Percentiles rank a stretch among this genome's conserved stretches.
Conservation (phyloP, 2,329 filamentous ascomycete genomes). For the Didymella keratinophila region DNA sequence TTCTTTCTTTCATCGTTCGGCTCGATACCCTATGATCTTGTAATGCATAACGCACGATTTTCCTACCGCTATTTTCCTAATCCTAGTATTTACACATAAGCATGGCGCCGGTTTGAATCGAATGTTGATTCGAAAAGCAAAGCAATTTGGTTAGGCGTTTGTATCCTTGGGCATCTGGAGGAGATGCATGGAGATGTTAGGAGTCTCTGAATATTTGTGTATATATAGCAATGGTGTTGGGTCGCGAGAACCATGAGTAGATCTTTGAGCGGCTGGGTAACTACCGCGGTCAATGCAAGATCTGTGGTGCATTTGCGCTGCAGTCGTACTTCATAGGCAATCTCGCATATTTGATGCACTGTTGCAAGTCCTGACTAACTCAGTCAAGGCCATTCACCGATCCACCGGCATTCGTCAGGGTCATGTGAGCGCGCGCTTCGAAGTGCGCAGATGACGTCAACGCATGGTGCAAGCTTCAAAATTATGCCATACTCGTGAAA, state of each 20-base stretch:
- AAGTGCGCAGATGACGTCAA: slow-evolving; percentile 12
- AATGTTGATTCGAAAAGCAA: slow-evolving; percentile 1
- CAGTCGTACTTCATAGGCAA: background rate
- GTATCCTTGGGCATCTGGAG: background rate
- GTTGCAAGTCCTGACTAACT: background rate
- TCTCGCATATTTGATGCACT: background rate
- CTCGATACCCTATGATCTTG: slow-evolving; percentile 22
- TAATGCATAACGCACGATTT: slow-evolving; percentile 18
- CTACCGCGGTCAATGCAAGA: background rate
- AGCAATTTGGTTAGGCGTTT: slow-evolving; percentile 5
- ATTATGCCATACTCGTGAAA: background rate
- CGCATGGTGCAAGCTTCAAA: background rate
- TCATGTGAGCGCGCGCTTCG: slow-evolving; percentile 7
- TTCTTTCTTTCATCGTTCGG: slow-evolving; percentile 8
- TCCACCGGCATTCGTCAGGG: no score
- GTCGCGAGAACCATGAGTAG: background rate
- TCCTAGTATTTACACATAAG: slow-evolving; percentile 8
- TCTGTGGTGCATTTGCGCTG: slow-evolving; percentile 1
- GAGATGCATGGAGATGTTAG: background rate
- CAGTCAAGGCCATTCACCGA: background rate
- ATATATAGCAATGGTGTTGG: background rate
- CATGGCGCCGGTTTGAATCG: slow-evolving; percentile 16
- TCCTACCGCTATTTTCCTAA: slow-evolving; percentile 8
- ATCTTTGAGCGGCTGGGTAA: background rate
- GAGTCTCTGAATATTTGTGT: background rate